These are phyloP conservation scores for Alternaria sp. DNA, from an alignment of 2,329 filamentous ascomycete genomes.

Conservation along the genomic window DNA sequence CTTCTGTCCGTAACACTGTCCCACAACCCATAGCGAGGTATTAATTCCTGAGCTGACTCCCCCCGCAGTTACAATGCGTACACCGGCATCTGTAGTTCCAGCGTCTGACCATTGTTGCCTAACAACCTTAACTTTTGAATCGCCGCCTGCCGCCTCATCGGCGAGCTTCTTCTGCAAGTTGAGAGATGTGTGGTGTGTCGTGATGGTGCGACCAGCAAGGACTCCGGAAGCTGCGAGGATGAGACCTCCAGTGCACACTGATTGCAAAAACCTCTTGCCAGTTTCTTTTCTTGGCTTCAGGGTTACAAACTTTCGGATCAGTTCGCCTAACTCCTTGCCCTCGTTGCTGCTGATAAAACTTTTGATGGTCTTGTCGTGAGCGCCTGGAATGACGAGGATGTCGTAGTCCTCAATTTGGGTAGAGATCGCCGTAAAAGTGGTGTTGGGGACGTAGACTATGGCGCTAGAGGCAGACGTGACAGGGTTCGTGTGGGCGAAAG, in stretches of 20 bases:
- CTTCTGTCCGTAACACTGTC: slow-evolving; percentile 38
- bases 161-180: slow-evolving; percentile 38
- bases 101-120: slow-evolving; percentile 47
- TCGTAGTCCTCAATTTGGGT: slow-evolving; percentile 46
- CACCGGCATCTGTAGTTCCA: slow-evolving; percentile 40
- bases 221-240: slow-evolving; percentile 52
- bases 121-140: slow-evolving; percentile 36
- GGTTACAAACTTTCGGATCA: slow-evolving; percentile 36
- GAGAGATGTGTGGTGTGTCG: slow-evolving; percentile 53
- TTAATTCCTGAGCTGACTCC: slow-evolving; percentile 49
- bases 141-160: slow-evolving; percentile 42
- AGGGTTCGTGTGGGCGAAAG: slow-evolving; percentile 44
- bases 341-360: slow-evolving; percentile 33
- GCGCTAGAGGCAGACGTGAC: slow-evolving; percentile 35
- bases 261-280: slow-evolving; percentile 48
- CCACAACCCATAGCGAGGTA: slow-evolving; percentile 42
- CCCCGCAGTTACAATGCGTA: slow-evolving; percentile 47
- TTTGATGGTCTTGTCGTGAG: slow-evolving; percentile 36
- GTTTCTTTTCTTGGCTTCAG: slow-evolving; percentile 35
- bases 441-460: slow-evolving; percentile 45
- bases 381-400: slow-evolving; percentile 54
- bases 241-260: slow-evolving; percentile 53
- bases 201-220: slow-evolving; percentile 46
- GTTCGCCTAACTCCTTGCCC: slow-evolving; percentile 26
- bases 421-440: slow-evolving; percentile 40